Evolutionary conservation across 2,329 filamentous ascomycete species (phyloP).

Genomic region (Hypoxylon sp.): DNA sequence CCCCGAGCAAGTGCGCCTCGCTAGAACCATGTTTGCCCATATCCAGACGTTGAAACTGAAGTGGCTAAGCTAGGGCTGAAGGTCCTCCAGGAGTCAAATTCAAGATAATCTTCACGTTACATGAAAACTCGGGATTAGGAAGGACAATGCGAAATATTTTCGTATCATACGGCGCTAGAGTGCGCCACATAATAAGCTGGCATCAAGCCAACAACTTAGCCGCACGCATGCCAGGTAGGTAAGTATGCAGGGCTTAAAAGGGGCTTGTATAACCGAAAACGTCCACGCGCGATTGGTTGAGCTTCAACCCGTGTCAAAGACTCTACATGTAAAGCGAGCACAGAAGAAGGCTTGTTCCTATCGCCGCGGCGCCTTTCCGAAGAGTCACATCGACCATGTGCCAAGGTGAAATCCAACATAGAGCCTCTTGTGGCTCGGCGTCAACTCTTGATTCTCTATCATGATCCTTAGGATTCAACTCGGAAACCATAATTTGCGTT

Average conservation of each 20-base stretch:
- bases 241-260: slow-evolving; percentile 1
- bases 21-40: neutral
- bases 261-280: slow-evolving; percentile 16
- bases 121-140: neutral
- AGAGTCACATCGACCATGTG: neutral
- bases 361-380: neutral
- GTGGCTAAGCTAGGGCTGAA: neutral
- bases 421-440: slow-evolving; percentile 7
- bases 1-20: neutral
- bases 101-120: neutral
- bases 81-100: neutral
- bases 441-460: neutral
- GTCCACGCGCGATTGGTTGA: slow-evolving; percentile 16
- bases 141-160: neutral
- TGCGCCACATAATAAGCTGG: slow-evolving; percentile 13
- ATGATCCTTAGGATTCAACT: neutral
- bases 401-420: neutral
- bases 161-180: neutral
- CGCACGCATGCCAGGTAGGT: neutral
- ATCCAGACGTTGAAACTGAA: neutral
- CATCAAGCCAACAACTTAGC: neutral
- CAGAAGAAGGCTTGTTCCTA: neutral
- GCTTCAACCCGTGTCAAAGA: slow-evolving; percentile 10
- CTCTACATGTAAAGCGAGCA: slow-evolving; percentile 3
- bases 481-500: neutral